Conservation (phyloP, 495 filamentous ascomycete species). For the Xylaria longipes region DNA sequence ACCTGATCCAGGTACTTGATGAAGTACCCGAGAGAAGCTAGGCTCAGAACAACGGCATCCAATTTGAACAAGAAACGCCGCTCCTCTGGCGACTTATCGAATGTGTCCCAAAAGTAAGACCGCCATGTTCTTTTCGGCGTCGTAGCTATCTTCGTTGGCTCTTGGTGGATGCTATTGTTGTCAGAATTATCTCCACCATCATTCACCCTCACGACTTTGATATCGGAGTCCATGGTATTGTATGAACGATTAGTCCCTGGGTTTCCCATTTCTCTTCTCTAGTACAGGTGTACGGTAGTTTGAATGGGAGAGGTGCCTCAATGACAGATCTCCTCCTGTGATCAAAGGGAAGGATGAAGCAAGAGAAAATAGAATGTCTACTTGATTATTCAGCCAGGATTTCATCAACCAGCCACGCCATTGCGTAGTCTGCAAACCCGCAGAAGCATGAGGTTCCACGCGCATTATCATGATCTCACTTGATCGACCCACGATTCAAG, state of each 20-base stretch:
- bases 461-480: background rate
- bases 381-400: background rate
- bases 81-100: slow-evolving; percentile 67
- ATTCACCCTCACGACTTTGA: slow-evolving; percentile 37
- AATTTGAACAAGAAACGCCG: slow-evolving; percentile 66
- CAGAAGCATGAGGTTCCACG: background rate
- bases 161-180: slow-evolving; percentile 13
- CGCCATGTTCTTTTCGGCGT: slow-evolving; percentile 45
- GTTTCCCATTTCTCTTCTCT: background rate
- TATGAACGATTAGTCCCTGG: background rate
- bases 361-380: background rate
- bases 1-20: slow-evolving; percentile 65
- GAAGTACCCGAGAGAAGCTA: slow-evolving; percentile 63
- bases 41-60: slow-evolving; percentile 61
- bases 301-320: background rate
- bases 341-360: background rate
- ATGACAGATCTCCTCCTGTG: background rate
- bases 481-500: background rate
- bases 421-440: background rate
- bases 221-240: slow-evolving; percentile 22
- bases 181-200: slow-evolving; percentile 35
- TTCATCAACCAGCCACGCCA: slow-evolving; percentile 4
- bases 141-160: slow-evolving; percentile 22
- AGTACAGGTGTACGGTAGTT: background rate
- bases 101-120: slow-evolving; percentile 63